Base-by-base conservation (phyloP, 129 eudicot species). In the Arctium lappa region DNA sequence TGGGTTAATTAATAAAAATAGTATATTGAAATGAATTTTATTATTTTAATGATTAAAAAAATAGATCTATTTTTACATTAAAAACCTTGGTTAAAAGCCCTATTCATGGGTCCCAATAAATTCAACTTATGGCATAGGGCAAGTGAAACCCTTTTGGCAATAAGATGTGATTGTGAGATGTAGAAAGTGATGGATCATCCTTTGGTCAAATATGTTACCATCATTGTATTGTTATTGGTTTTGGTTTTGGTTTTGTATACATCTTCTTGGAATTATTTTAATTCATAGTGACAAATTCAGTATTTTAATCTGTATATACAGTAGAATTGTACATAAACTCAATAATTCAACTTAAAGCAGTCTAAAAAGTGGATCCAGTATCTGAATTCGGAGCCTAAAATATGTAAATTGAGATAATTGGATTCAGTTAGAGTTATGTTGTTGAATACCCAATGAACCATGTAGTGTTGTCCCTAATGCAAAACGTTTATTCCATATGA, bases 51-150 rank as follows among this genome's bases (percentile, higher is more conserved):
- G 12, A 3, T 56, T 5, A 42, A 62, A 29, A 22, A 74, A 63
- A 16, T 2, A 9, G 8, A 39, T 38, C 0, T 0, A 15, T 56
- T 56, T 56, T 3, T 16, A 13, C 65, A 56, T 15, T 56, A 56
- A 16, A 56, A 56, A 16, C 65, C 27, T 15, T 15, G 18, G 27
- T 13, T 22, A 69, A 62, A 8, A 79, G 74, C 74, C 36, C 32
- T 42, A 69, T 68, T 48, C 82, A 77, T 83, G 72, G 86, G 72
- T 9, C 82, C 66, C 38, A 34, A 27, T 75, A 13, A n/a, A 34
- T 77, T 80, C 62, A 69, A 40, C 82, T 50, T 83, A 83, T 12
- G 86, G 42, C 73, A 76, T 77, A 76, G 73, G 86, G 82, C 82
- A 83, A 83, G 77, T 53, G 78, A 69, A 76, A 83, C 66, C 66